phyloP scores from a whole-genome alignment of 73 alveolate species.

The Symbiodinium natans region DNA sequence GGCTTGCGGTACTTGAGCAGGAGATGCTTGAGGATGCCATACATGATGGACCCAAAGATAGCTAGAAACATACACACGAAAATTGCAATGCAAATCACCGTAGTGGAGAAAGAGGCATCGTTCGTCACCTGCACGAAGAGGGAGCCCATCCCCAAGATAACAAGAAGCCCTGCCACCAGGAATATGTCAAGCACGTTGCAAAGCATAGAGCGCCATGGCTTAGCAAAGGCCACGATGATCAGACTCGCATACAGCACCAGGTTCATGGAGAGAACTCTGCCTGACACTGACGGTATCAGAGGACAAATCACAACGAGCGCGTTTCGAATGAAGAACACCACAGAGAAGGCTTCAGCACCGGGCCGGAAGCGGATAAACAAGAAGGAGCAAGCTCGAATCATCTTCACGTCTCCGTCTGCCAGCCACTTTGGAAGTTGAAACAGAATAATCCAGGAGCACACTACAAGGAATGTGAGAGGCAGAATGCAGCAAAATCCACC shows the following conservation, averaged over 20 bases:
- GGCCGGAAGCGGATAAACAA: constrained; percentile 46
- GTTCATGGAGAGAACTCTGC: constrained; percentile 22
- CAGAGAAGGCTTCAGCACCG: constrained; percentile 33
- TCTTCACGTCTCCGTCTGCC: constrained; percentile 26
- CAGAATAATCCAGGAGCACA: constrained; percentile 23
- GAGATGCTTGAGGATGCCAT: not conserved
- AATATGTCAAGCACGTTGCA: constrained; percentile 25
- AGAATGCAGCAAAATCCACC: constrained; percentile 45
- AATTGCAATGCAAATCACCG: constrained; percentile 9
- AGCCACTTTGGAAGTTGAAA: constrained; percentile 29
- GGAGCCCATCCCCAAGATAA: constrained; percentile 20
- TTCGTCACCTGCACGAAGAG: constrained; percentile 7
- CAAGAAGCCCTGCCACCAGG: constrained; percentile 20
- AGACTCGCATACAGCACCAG: constrained; percentile 17
- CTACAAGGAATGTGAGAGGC: not conserved
- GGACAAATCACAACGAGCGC: not conserved
- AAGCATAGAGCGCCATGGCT: constrained; percentile 42
- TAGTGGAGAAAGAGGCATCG: not conserved
- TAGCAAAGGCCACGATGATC: constrained; percentile 10
- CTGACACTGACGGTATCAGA: not conserved
- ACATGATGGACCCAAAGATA: not conserved
- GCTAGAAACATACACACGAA: constrained; percentile 7
- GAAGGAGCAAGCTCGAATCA: constrained; percentile 40
- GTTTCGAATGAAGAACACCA: constrained; percentile 21
- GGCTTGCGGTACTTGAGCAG: not conserved